These are phyloP conservation scores for Metschnikowia peoriensis DNA, from an alignment of 805 yeast species.

Conservation along the genomic window DNA sequence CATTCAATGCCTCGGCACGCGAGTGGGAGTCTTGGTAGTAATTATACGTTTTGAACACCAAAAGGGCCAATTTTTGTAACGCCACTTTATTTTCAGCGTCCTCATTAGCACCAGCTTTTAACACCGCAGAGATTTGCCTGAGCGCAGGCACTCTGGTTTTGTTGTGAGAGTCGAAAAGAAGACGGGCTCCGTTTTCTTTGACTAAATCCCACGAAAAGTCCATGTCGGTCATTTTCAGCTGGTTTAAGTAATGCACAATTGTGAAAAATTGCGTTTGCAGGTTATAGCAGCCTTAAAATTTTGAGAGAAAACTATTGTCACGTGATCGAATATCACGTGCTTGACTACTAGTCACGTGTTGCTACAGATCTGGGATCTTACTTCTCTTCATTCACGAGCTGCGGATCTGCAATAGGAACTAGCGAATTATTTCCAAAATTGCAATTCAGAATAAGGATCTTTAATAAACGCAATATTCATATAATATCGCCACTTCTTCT, in stretches of 20 bases:
- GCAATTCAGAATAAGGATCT: too few species aligned
- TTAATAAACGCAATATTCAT: too few species aligned
- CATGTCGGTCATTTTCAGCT: slow-evolving; percentile 4
- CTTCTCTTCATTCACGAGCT: neutral
- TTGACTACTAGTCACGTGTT: neutral
- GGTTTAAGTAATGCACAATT: neutral
- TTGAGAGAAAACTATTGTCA: neutral
- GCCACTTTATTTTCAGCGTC: slow-evolving; percentile 13
- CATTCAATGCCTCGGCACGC: slow-evolving; percentile 38
- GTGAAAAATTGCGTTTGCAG: neutral
- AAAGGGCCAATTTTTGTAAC: slow-evolving; percentile 21
- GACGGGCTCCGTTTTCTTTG: slow-evolving; percentile 20
- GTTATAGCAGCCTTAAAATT: neutral
- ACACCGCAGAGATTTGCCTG: slow-evolving; percentile 25
- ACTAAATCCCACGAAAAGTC: slow-evolving; percentile 11
- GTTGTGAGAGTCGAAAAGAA: slow-evolving; percentile 35
- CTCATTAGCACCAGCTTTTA: slow-evolving; percentile 8
- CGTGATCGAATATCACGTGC: neutral
- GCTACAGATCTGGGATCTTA: neutral
- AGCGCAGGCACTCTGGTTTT: slow-evolving; percentile 35
- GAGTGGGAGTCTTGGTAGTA: slow-evolving; percentile 53
- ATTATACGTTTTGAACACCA: slow-evolving; percentile 47
- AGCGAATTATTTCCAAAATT: neutral
- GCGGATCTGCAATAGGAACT: too few species aligned
- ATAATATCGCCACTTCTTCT: neutral